Base-by-base conservation (phyloP, 352 stramenopile species). In the Globisporangium echinulatum region DNA sequence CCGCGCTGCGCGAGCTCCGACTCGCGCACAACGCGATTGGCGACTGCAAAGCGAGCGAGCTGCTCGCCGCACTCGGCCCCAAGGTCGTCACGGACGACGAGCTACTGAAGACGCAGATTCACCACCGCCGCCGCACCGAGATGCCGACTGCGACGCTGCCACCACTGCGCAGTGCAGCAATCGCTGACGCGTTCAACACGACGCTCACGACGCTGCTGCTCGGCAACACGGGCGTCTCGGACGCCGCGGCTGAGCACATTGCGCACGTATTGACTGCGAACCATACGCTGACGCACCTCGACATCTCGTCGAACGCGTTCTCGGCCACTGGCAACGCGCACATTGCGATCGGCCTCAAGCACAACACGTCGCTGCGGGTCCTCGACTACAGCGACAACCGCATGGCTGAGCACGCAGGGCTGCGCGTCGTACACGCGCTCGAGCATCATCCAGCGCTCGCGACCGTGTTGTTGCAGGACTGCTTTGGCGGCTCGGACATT, bases 1-100 rank as follows among this genome's bases (percentile, higher is more conserved):
- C 47, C 5, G 43, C 63, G 9, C 75, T 92, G 15, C 57, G 70
- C 5, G 66, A 86, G 17, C 72, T 92, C 42, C 72, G 71, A 38
- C 77, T 92, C 36, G 89, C 69, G 10, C 80, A 90, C 65, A 92
- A 92, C 47, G 67, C 67, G 50, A 79, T 92, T 38, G 76, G 73
- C 37, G 75, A 88, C 54, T 61, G 61, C 39, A 87, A 83, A 54
- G 67, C 69, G 6, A 62, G 66, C 15, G 78, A 90, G 15, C 58
- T 92, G 8, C 64, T 90, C 11, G 59, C 69, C 7, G 66, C 82
- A 7, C 59, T 92, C 5, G 64, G 74, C 9, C 67, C 74, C 13
- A 73, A 72, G 37, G 55, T 70, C 37, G 48, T 75, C 3, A 82
- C 67, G 0, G 67, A 79, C n/a, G 68, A 88, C 54, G 66, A 84